Evolutionary conservation across 441 rosid species (phyloP).

Genomic region (Raphanus hybrid): DNA sequence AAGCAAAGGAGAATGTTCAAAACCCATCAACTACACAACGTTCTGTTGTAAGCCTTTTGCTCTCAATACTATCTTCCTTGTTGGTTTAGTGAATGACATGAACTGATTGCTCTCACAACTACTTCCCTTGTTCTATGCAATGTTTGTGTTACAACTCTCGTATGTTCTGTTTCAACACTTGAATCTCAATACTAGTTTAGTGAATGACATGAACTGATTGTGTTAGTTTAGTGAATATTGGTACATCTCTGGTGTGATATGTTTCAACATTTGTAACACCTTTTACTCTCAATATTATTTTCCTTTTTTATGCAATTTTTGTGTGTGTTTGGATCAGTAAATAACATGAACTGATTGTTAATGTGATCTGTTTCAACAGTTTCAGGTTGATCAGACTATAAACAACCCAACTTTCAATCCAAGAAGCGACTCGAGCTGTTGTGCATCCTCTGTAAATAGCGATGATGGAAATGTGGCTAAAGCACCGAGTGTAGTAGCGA

Average conservation of each 20-base stretch:
- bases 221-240: neutral
- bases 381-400: constrained; percentile 68
- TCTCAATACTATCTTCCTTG: neutral
- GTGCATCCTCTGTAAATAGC: constrained; percentile 86
- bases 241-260: neutral
- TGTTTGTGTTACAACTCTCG: too few relatives aligned
- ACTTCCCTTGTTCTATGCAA: too few relatives aligned
- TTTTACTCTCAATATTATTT: neutral
- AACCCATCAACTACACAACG: constrained; percentile 12
- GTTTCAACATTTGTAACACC: constrained; percentile 32
- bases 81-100: constrained; percentile 40
- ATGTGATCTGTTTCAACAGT: constrained; percentile 50
- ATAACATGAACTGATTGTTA: constrained; percentile 4
- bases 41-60: constrained; percentile 35
- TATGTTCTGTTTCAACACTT: constrained; percentile 22
- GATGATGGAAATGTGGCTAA: constrained; percentile 82
- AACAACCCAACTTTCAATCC: constrained; percentile 59
- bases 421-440: constrained; percentile 79
- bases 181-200: constrained; percentile 42
- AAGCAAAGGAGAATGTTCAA: constrained; percentile 43
- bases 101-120: neutral
- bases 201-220: constrained; percentile 5
- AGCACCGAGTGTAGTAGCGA: constrained; percentile 90
- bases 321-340: constrained; percentile 39
- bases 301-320: neutral